Evolutionary conservation across 805 yeast genomes (phyloP).

Genomic region (Teunomyces atbi): DNA sequence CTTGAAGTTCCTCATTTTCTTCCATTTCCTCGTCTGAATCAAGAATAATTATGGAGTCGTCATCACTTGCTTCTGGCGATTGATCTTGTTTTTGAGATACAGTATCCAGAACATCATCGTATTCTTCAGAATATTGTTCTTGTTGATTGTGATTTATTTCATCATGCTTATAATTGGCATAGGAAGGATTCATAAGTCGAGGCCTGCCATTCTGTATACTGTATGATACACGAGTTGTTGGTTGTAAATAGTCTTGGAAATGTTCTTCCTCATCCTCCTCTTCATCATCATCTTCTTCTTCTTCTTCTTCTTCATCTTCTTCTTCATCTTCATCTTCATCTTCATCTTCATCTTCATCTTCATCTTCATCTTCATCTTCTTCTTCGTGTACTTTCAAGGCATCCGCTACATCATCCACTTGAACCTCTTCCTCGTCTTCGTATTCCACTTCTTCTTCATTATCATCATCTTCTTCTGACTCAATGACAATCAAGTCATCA

Average conservation of each 20-base stretch:
- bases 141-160: neutral
- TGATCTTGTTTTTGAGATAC: constrained; percentile 3
- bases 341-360: neutral
- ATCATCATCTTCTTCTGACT: constrained; percentile 4
- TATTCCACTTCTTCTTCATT: constrained; percentile 4
- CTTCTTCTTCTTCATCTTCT: constrained; percentile 1
- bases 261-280: neutral
- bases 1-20: constrained; percentile 4
- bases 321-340: constrained; percentile 1
- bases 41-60: neutral
- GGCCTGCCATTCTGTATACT: constrained; percentile 7
- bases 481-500: constrained; percentile 3
- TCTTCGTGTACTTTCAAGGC: constrained; percentile 1
- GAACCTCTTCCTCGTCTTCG: constrained; percentile 8
- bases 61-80: neutral
- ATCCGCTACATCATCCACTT: too few relatives aligned
- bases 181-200: constrained; percentile 3
- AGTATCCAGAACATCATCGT: neutral
- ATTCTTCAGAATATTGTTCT: neutral
- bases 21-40: constrained; percentile 6
- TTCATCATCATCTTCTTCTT: neutral
- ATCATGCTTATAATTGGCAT: neutral
- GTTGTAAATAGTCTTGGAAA: neutral
- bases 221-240: neutral
- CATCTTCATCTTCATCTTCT: neutral